Evolutionary conservation across 2,329 filamentous ascomycete genomes (phyloP).

Genomic region (Phialophora verrucosa): DNA sequence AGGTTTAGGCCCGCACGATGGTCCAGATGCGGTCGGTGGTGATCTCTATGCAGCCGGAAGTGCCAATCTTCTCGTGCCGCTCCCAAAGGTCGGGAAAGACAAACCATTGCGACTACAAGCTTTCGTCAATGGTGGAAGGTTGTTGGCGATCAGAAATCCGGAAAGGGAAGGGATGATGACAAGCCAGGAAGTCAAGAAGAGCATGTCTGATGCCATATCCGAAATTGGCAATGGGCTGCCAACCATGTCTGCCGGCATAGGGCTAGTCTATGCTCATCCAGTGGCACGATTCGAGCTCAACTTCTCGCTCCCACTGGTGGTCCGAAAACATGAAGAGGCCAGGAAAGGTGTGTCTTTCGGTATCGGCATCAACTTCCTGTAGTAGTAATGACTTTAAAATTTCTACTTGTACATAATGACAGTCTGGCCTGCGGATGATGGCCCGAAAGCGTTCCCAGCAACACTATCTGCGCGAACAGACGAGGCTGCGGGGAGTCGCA

Average conservation of each 20-base stretch:
- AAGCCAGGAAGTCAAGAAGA: slow-evolving; percentile 52
- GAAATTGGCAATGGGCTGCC: slow-evolving; percentile 78
- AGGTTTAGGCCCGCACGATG: slow-evolving; percentile 87
- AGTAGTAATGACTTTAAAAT: slow-evolving; percentile 42
- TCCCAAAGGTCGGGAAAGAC: slow-evolving; percentile 80
- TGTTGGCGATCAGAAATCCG: slow-evolving; percentile 74
- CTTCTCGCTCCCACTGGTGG: slow-evolving; percentile 83
- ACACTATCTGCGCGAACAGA: neutral
- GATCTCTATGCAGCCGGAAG: slow-evolving; percentile 91
- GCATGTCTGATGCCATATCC: slow-evolving; percentile 64
- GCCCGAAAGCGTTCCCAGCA: slow-evolving; percentile 6
- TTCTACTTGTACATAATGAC: slow-evolving; percentile 37
- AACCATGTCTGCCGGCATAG: slow-evolving; percentile 83
- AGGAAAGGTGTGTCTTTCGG: slow-evolving; percentile 93
- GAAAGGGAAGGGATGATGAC: slow-evolving; percentile 55
- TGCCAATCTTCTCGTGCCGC: slow-evolving; percentile 80
- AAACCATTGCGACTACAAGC: slow-evolving; percentile 85
- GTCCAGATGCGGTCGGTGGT: slow-evolving; percentile 82
- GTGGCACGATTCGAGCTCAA: slow-evolving; percentile 94
- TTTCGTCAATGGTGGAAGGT: slow-evolving; percentile 87
- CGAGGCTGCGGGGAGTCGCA: slow-evolving; percentile 12
- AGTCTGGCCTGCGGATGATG: slow-evolving; percentile 33
- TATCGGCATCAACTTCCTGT: slow-evolving; percentile 96
- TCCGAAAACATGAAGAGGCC: slow-evolving; percentile 81
- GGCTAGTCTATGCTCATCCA: slow-evolving; percentile 92